Conservation (phyloP, 768 basidiomycete species). For the Strobilomyces dryophilus region DNA sequence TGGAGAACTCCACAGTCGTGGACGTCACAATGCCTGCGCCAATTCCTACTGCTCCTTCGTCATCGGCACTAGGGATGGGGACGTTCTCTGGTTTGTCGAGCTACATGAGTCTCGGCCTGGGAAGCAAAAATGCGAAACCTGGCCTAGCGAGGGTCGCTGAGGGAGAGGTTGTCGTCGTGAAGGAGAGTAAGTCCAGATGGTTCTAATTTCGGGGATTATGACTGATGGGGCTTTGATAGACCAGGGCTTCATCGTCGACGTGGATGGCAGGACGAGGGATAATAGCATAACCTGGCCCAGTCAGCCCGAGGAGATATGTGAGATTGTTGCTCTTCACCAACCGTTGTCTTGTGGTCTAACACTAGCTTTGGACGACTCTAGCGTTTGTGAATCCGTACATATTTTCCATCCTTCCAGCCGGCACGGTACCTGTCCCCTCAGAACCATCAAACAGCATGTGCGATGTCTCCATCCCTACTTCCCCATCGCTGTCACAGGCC, state of each 20-base stretch:
- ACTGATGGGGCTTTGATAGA: slow-evolving; percentile 37
- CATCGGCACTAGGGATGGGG: slow-evolving; percentile 47
- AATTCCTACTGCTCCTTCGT: slow-evolving; percentile 31
- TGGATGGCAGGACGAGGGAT: slow-evolving; percentile 51
- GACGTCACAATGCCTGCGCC: slow-evolving; percentile 49
- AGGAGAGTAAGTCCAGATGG: slow-evolving; percentile 61
- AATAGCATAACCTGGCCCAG: slow-evolving; percentile 65
- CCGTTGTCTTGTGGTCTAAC: slow-evolving; percentile 61
- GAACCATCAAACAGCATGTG: slow-evolving; percentile 20
- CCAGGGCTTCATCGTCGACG: slow-evolving; percentile 61
- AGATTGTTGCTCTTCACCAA: slow-evolving; percentile 4
- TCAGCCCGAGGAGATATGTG: slow-evolving; percentile 80
- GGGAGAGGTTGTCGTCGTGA: slow-evolving; percentile 65
- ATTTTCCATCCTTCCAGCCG: slow-evolving; percentile 68
- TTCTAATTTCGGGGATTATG: not conserved
- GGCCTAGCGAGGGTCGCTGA: slow-evolving; percentile 51
- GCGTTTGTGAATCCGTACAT: slow-evolving; percentile 77
- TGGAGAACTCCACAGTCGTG: slow-evolving; percentile 52
- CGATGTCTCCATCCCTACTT: slow-evolving; percentile 6
- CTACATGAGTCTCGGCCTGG: slow-evolving; percentile 82
- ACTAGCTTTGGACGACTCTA: slow-evolving; percentile 44
- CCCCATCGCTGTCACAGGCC: slow-evolving; percentile 13
- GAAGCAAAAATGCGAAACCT: slow-evolving; percentile 63
- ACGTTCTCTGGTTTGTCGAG: slow-evolving; percentile 72
- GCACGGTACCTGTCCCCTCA: slow-evolving; percentile 42